Evolutionary conservation across 1,139 yeast genomes (phyloP), one percentile per base, ranked within the genome.

Genomic region (Taphrina deformans): DNA sequence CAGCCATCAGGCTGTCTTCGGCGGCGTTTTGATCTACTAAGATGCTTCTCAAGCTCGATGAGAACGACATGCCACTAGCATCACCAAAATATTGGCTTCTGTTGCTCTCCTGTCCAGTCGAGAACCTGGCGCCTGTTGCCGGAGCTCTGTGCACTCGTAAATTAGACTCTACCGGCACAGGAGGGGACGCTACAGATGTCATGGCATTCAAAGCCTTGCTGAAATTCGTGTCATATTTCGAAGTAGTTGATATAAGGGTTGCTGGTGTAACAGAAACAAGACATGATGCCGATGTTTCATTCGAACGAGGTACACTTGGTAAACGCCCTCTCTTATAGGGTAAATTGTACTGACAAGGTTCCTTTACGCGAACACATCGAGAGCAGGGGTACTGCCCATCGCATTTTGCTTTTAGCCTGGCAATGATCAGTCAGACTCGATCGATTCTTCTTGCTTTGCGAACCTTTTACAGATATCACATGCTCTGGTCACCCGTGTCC

Each of bases 51-150:
- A 44, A 23, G n/a, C 27, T 23, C 27, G 48, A 21, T 9, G 48
- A 44, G 48, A 44, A 44, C 14, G 48, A 44, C 24, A 44, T 44
- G n/a, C 48, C 48, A 23, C 48, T 44, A 3, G 48, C 48, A 44
- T 44, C 48, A 21, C 48, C 48, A n/a, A 44, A 23, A 23, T 44
- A 44, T n/a, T 44, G 48, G 27, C 48, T 44, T 44, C 48, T 44
- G 10, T 44, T 23, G 48, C n/a, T 18, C 27, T 21, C 48, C n/a
- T n/a, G 41, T 12, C 18, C 18, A 38, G 16, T 6, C 16, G 14
- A 12, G 41, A n/a, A 38, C n/a, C 41, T 38, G 4, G 14, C 12
- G n/a, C 7, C 16, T 12, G 41, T n/a, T 2, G 18, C n/a, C 6
- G 41, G 4, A 38, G 18, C 18, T n/a, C 18, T 38, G 7, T 38